phyloP scores from a whole-genome alignment of 192 early-diverging fungal species.

The Mortierella hygrophila region DNA sequence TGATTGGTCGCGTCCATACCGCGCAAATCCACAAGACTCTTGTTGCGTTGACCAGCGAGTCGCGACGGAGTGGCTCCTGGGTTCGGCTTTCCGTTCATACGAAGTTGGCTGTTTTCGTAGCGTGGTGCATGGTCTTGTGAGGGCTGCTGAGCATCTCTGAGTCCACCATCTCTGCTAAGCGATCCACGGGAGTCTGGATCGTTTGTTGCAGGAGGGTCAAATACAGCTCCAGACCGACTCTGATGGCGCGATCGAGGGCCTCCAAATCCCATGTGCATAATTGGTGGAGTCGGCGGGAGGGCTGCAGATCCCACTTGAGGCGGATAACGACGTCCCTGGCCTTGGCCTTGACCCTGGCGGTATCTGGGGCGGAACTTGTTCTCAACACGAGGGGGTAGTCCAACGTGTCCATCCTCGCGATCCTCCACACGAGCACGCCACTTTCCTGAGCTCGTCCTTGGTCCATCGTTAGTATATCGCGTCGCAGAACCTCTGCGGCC shows the following conservation, averaged over 20 bases:
- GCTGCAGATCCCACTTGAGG: slow-evolving; percentile 3
- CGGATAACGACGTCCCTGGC: slow-evolving; percentile 20
- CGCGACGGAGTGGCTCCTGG: neutral
- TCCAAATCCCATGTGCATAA: slow-evolving; percentile 5
- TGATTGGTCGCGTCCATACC: slow-evolving; percentile 31
- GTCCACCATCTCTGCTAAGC: neutral
- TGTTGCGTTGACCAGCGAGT: slow-evolving; percentile 46
- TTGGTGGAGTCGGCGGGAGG: slow-evolving; percentile 34
- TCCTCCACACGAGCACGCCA: slow-evolving; percentile 28
- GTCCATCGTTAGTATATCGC: slow-evolving; percentile 1
- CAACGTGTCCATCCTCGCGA: slow-evolving; percentile 32
- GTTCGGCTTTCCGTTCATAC: slow-evolving; percentile 12
- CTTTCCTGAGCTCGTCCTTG: slow-evolving; percentile 12
- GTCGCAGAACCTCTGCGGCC: neutral
- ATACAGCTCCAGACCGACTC: slow-evolving; percentile 36
- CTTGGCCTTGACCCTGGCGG: slow-evolving; percentile 28
- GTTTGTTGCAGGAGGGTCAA: slow-evolving; percentile 16
- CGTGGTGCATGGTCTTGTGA: slow-evolving; percentile 8
- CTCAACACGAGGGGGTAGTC: slow-evolving; percentile 48
- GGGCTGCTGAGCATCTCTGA: neutral
- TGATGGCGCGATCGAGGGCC: slow-evolving; percentile 43
- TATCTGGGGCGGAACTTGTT: slow-evolving; percentile 53
- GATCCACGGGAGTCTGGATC: neutral
- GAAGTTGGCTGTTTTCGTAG: slow-evolving; percentile 49
- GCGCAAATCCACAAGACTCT: slow-evolving; percentile 44